Conservation (phyloP, 495 filamentous ascomycete genomes). For the Xylaria castorea region DNA sequence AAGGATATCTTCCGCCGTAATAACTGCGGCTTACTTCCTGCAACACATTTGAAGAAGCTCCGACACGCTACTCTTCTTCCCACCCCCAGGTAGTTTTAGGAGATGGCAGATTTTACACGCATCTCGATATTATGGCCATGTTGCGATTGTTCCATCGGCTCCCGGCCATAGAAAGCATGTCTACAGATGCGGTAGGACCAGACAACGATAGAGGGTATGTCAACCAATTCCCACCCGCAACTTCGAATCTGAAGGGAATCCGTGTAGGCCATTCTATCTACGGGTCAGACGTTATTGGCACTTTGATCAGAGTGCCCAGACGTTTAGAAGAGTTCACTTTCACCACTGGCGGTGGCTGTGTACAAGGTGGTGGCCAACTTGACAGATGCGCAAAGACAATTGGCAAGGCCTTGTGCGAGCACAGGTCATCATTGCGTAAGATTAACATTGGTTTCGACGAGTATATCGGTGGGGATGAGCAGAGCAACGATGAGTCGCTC, state of each 20-base stretch:
- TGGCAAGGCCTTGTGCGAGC: neutral
- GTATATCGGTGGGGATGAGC: neutral
- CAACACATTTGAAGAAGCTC: neutral
- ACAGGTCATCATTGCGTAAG: constrained; percentile 12
- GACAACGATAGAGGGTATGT: neutral
- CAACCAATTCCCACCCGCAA: neutral
- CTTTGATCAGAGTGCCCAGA: constrained; percentile 1
- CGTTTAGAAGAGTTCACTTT: neutral
- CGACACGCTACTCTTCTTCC: neutral
- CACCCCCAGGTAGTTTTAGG: neutral
- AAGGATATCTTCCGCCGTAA: neutral
- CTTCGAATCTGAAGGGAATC: constrained; percentile 7
- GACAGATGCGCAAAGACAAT: neutral
- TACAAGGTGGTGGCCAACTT: neutral
- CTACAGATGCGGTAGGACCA: neutral
- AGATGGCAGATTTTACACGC: neutral
- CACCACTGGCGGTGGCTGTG: neutral
- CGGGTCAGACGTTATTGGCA: neutral
- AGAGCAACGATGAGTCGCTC: too few species aligned
- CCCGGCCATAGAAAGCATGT: constrained; percentile 7
- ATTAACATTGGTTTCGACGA: constrained; percentile 1
- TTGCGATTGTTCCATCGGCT: constrained; percentile 11
- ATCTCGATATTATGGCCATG: constrained; percentile 2
- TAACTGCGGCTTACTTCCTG: constrained; percentile 7
- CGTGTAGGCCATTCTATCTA: neutral